Base-by-base conservation (phyloP, 1,139 yeast genomes). In the Chernovozyma sophiae-reginae region DNA sequence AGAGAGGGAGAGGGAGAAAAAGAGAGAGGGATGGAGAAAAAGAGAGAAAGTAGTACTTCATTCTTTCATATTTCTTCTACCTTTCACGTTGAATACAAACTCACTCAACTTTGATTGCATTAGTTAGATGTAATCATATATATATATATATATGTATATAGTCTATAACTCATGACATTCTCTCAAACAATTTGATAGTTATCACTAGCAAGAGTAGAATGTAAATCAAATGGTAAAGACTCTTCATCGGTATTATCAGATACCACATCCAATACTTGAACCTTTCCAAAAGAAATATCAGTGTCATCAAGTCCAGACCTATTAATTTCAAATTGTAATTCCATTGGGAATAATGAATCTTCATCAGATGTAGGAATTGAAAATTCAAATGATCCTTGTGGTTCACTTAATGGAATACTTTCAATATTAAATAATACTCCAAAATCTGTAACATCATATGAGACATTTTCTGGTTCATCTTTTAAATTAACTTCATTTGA, bases 301-400 rank as follows among this genome's bases (percentile, higher is more conserved):
- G 58, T 51, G 40, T 68, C 73, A 25, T 66, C 62, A 18, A 62
- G 62, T 18, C 57, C 59, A n/a, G 58, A 55, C 39, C 58, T 59
- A 29, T 51, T 49, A 27, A 58, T 40, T 32, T 63, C 64, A 56
- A 81, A 80, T 38, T 65, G 60, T 29, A 86, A 74, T 48, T 78
- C 78, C 73, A 92, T 79, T 44, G 98, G 98, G 85, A 89, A 90
- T 53, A 92, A 71, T 16, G 81, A 75, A 45, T 89, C 96, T 60
- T 92, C 97, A 43, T 77, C 80, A 34, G 71, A 79, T 7, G 82
- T 85, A 46, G 81, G 83, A 42, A 89, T 78, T 12, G 81, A 61
- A 55, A 90, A 82, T 56, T 86, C 95, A 58, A 92, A 81, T 29
- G 89, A 79, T 18, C 95, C 96, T 33, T 76, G 71, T 14, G 81